Percentiles rank a stretch among this genome's conserved stretches.
These are phyloP conservation scores for Pythium coloratum DNA, from an alignment of 352 stramenopile species.

Conservation along the genomic window DNA sequence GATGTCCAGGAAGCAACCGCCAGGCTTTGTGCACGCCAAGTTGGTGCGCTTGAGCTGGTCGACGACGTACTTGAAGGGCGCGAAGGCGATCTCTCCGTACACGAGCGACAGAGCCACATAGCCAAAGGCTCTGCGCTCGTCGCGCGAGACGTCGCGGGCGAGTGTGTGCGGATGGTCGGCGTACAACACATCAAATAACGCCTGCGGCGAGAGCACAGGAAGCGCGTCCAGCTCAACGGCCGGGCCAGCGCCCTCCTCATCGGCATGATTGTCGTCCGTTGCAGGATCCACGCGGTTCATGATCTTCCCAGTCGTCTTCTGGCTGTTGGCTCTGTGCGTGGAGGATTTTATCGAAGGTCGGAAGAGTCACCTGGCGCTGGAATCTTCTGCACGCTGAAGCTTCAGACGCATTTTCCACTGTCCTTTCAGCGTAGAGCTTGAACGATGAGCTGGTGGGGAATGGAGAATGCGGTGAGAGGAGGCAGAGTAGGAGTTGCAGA, in stretches of 20 bases:
- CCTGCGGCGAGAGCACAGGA: not conserved
- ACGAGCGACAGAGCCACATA: slow-evolving; percentile 75
- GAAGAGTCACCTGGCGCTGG: not conserved
- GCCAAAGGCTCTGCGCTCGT: slow-evolving; percentile 53
- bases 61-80: slow-evolving; percentile 69
- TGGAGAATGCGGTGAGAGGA: not conserved
- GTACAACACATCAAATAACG: slow-evolving; percentile 55
- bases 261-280: not conserved
- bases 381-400: not conserved
- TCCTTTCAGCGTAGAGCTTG: not conserved
- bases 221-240: slow-evolving; percentile 1
- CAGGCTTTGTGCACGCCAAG: slow-evolving; percentile 58
- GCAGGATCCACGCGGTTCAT: not conserved
- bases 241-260: not conserved
- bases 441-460: not conserved
- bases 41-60: slow-evolving; percentile 60
- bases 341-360: not conserved
- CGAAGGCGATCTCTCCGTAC: slow-evolving; percentile 90
- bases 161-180: slow-evolving; percentile 42
- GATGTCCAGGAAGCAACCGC: slow-evolving; percentile 86
- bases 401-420: not conserved
- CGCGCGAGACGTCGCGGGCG: slow-evolving; percentile 37
- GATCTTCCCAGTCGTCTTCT: not conserved
- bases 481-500: not conserved
- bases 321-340: not conserved